Evolutionary conservation across 1,284 basidiomycete genomes (phyloP).

Genomic region (Hemileia vastatrix): DNA sequence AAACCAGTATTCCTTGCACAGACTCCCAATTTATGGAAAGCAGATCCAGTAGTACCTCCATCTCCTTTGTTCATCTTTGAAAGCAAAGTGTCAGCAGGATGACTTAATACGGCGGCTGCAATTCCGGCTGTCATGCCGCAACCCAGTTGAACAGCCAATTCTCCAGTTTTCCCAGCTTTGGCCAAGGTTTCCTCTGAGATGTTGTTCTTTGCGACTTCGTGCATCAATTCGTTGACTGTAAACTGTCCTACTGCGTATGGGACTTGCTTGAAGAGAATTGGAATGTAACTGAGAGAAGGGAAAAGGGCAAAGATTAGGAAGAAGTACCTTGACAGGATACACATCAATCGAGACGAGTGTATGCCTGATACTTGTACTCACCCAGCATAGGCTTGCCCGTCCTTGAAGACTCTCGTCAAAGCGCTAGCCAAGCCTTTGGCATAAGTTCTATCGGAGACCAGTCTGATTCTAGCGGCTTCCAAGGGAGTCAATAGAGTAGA

Average conservation of each 20-base stretch:
- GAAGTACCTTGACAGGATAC: no score
- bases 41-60: conserved; percentile 35
- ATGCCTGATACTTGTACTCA: background rate
- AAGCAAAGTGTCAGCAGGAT: conserved; percentile 42
- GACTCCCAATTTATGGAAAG: conserved; percentile 34
- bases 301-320: no score
- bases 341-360: no score
- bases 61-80: conserved; percentile 44
- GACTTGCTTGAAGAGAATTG: conserved; percentile 42
- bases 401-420: conserved; percentile 33
- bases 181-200: conserved; percentile 30
- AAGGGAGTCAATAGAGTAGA: conserved; percentile 41
- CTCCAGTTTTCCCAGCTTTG: conserved; percentile 36
- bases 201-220: conserved; percentile 32
- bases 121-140: conserved; percentile 41
- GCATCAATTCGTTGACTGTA: conserved; percentile 38
- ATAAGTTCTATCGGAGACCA: conserved; percentile 39
- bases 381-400: background rate
- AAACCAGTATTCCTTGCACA: conserved; percentile 37
- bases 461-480: conserved; percentile 41
- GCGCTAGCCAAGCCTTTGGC: conserved; percentile 39
- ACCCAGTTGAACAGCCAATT: conserved; percentile 37
- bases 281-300: conserved; percentile 30
- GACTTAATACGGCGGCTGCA: conserved; percentile 39
- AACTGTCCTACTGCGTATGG: conserved; percentile 37